Conservation (phyloP, 75 land plant species). For the Sequoia sempervirens region DNA sequence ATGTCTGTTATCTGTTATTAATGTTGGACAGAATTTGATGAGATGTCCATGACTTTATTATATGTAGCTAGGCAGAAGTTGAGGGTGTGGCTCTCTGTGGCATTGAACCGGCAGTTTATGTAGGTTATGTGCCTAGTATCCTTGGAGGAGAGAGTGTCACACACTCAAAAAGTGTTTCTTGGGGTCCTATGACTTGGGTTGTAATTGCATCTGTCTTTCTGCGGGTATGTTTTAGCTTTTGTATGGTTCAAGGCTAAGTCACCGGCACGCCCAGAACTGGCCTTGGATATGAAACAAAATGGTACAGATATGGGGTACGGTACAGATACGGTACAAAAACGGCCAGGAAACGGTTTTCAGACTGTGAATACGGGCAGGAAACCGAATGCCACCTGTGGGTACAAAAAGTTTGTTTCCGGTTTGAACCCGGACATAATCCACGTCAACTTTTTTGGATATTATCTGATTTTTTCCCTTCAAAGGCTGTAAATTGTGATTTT, state of each 20-base stretch:
- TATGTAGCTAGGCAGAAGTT: background rate
- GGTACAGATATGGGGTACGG: too few relatives aligned
- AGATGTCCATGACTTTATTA: background rate
- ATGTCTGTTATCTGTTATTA: background rate
- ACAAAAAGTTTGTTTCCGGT: too few relatives aligned
- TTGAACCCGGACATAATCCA: too few relatives aligned
- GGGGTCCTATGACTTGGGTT: background rate
- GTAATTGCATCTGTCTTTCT: background rate
- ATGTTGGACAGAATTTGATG: background rate
- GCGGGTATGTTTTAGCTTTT: background rate
- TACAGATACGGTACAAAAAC: too few relatives aligned
- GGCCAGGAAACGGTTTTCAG: too few relatives aligned
- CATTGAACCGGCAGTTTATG: background rate
- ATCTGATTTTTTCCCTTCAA: too few relatives aligned
- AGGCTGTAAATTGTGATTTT: too few relatives aligned
- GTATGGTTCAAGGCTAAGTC: background rate
- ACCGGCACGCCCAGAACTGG: too few relatives aligned
- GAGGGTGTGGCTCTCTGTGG: background rate
- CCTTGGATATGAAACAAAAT: too few relatives aligned
- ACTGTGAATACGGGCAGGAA: too few relatives aligned
- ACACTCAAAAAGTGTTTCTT: background rate
- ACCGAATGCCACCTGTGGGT: too few relatives aligned
- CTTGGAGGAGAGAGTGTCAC: background rate
- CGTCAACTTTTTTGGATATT: too few relatives aligned
- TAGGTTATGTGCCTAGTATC: background rate